Evolutionary conservation across 768 basidiomycete species (phyloP), one percentile per base, ranked within the genome.

Genomic region (Auricularia auricula-judae): DNA sequence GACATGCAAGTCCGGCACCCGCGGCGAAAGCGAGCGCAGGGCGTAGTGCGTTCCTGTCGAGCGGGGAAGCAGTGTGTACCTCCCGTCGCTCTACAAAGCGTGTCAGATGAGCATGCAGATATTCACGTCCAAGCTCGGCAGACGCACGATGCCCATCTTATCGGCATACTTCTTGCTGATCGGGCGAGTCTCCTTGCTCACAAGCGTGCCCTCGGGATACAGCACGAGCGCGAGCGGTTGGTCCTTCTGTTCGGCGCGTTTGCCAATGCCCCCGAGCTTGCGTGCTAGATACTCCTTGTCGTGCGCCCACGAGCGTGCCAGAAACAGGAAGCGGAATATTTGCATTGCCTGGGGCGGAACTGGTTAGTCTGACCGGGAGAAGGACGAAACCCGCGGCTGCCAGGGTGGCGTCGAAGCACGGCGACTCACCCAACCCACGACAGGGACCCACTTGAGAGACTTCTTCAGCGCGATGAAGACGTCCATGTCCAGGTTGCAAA

Each of bases 161-260:
- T 93, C 87, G 4, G 95, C 93, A 71, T 86, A 98, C 70, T 87
- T 88, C 76, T 84, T 85, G 74, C 90, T 94, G 68, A 88, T 80
- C 0, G 92, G 93, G 59, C 92, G 76, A 3, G 95, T 98, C 66
- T 93, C 79, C 67, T 84, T 81, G 74, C 91, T 93, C 14, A 95
- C 88, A 34, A 98, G 86, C 3, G 96, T 98, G 36, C 97, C 97
- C 74, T 99, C 97, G 0, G 97, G 97, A 73, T 95, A 98, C 58
- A 98, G 80, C 64, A 98, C 79, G 69, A 96, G 84, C 66, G 87
- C 86, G 53, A 97, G 78, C 0, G 92, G 88, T 33, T 80, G 84
- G 67, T 88, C 81, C 70, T 84, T 79, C 62, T 81, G 74, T 70
- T 88, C 83, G n/a, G 88, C 86, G 36, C 81, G 81, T 62, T 79